These are phyloP conservation scores for Exophiala sp. DNA, from an alignment of 2,329 filamentous ascomycete genomes.

Conservation along the genomic window DNA sequence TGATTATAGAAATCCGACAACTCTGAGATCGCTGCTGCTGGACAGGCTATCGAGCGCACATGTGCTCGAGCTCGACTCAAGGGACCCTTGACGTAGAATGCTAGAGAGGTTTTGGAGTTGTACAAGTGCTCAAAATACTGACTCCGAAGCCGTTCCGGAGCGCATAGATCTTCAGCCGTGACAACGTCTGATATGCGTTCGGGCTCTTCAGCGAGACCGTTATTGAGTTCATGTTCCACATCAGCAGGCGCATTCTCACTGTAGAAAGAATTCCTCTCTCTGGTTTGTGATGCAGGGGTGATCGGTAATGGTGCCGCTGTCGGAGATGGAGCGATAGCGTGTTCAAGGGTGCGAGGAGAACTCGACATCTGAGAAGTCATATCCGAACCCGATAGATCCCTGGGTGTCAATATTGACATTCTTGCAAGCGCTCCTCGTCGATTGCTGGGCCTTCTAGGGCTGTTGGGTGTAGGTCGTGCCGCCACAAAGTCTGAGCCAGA, in stretches of 20 bases:
- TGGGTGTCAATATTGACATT: slow-evolving; percentile 25
- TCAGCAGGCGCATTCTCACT: background rate
- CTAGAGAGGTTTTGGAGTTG: slow-evolving; percentile 40
- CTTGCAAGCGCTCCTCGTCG: slow-evolving; percentile 26
- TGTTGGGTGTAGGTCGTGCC: slow-evolving; percentile 12
- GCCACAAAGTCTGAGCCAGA: slow-evolving; percentile 13
- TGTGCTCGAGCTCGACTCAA: slow-evolving; percentile 42
- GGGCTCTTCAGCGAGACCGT: background rate
- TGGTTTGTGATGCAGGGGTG: slow-evolving; percentile 1
- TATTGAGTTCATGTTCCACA: background rate
- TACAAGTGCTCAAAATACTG: slow-evolving; percentile 29
- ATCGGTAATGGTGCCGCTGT: background rate
- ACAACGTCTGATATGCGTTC: background rate
- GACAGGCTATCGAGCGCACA: slow-evolving; percentile 32
- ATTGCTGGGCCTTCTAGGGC: slow-evolving; percentile 25
- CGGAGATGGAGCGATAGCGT: background rate
- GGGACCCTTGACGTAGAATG: slow-evolving; percentile 49
- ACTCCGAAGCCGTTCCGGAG: slow-evolving; percentile 20
- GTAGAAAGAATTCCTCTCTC: slow-evolving; percentile 7
- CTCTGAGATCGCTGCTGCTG: slow-evolving; percentile 28
- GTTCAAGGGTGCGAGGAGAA: background rate
- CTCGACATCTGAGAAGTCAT: background rate
- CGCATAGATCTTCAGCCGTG: slow-evolving; percentile 5
- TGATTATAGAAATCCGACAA: slow-evolving; percentile 39
- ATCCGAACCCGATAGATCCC: slow-evolving; percentile 4